Percentiles rank a stretch among this genome's conserved stretches.
Evolutionary conservation across 106 monocot species (phyloP).

Genomic region (Cymbidium sinense): DNA sequence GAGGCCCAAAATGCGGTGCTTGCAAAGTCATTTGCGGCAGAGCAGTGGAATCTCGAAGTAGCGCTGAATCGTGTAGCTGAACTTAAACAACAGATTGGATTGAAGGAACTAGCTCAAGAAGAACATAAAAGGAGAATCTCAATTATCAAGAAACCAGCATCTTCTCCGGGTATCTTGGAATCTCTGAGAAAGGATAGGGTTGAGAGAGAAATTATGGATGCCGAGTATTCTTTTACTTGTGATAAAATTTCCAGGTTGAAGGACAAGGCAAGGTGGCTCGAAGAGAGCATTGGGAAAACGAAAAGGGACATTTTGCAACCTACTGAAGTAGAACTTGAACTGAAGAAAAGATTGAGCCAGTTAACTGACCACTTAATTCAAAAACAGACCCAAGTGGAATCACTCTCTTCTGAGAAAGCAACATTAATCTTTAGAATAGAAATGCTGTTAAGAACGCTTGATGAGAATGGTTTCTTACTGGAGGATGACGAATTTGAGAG

Average conservation of each 20-base stretch:
- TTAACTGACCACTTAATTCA: conserved; percentile 90
- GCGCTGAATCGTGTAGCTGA: conserved; percentile 49
- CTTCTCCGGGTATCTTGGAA: conserved; percentile 33
- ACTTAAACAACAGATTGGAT: conserved; percentile 56
- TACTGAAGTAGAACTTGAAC: conserved; percentile 70
- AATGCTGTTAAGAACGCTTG: conserved; percentile 48
- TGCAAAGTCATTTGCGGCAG: conserved; percentile 56
- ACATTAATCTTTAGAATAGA: conserved; percentile 61
- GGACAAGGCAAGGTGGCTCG: conserved; percentile 62
- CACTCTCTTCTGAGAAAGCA: conserved; percentile 87
- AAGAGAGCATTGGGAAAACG: conserved; percentile 55
- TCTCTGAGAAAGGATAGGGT: conserved; percentile 35
- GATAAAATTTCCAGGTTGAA: conserved; percentile 57
- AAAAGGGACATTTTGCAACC: conserved; percentile 50
- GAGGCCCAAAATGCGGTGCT: conserved; percentile 84
- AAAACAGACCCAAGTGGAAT: conserved; percentile 90
- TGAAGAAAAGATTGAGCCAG: conserved; percentile 71
- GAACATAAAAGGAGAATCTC: conserved; percentile 42
- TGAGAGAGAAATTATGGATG: conserved; percentile 63
- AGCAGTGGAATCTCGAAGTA: conserved; percentile 78
- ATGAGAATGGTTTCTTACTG: conserved; percentile 29
- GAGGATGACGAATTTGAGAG: conserved; percentile 15
- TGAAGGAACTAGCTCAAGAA: conserved; percentile 58
- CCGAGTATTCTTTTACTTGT: conserved; percentile 65
- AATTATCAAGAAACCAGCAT: conserved; percentile 24